Base-by-base conservation (phyloP, 306 rosid genomes). In the Ormosia semicastrata region DNA sequence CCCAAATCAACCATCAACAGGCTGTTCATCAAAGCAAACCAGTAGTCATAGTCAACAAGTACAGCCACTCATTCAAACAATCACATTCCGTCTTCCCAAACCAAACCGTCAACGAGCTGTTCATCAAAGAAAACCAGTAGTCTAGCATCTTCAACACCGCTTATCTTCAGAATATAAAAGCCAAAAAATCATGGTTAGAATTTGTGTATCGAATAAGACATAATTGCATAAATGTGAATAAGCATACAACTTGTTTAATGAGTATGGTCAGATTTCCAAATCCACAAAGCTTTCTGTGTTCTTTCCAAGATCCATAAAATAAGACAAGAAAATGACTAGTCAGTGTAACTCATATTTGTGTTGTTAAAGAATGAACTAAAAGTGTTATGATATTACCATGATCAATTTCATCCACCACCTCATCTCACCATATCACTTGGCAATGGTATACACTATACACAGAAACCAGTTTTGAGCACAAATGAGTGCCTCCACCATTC, bases 331-430 rank as follows among this genome's bases (percentile, higher is more conserved):
- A 52, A n/a, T 2, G 2, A 15, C 1, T 24, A 10, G 4, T 49
- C 11, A 57, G 12, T 24, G 14, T 8, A 24, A 9, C 36, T 18
- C 5, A 18, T 57, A 14, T 39, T 56, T 34, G 54, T 74, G 54
- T 56, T 24, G n/a, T 24, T 24, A 24, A 39, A 57, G 52, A 73
- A 73, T 73, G 66, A 54, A 53, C 33, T 71, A 34, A 8, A 15
- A 52, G 77, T 53, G 18, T 56, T 17, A 73, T 10, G 50, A 17
- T 56, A 56, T 37, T 39, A 57, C 29, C 66, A 56, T 2, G 34
- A 52, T 9, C 36, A 52, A 34, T 34, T 71, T 71, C 77, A 71
- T 34, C 49, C 17, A 34, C 77, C 49, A 72, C 36, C 76, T 72
- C 39, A 9, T 34, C 49, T 72, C 49, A n/a, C 77, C 62, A 30